Evolutionary conservation across 495 filamentous ascomycete genomes (phyloP).

Genomic region (Trichoderma virens): DNA sequence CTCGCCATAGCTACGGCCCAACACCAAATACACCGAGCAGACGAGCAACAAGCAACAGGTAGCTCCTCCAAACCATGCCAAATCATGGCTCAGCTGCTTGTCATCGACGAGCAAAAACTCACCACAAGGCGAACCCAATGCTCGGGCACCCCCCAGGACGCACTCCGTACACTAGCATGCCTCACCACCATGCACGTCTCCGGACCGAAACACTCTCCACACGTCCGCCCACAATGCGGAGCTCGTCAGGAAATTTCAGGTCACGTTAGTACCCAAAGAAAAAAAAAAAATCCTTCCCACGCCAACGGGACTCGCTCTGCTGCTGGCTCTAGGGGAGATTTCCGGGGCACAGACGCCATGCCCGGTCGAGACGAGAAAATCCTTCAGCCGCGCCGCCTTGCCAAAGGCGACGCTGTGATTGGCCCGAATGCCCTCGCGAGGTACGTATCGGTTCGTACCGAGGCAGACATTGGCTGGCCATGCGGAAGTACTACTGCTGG

Average conservation of each 20-base stretch:
- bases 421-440: neutral
- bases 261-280: neutral
- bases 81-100: no score
- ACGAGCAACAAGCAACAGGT: no score
- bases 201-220: constrained; percentile 5
- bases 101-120: neutral
- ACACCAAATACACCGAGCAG: no score
- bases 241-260: constrained; percentile 2
- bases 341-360: neutral
- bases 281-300: neutral
- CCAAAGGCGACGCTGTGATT: neutral
- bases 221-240: neutral
- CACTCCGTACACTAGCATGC: neutral
- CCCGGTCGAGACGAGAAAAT: neutral
- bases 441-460: neutral
- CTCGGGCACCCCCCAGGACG: neutral
- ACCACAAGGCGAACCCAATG: neutral
- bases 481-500: no score
- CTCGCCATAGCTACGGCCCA: no score
- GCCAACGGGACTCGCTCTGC: neutral
- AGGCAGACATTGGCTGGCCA: neutral
- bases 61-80: neutral
- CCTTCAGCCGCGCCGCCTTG: constrained; percentile 1
- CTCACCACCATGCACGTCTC: constrained; percentile 8
- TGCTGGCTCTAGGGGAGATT: neutral